These are phyloP conservation scores for Taphrina populina DNA, from an alignment of 1,139 yeast genomes.

Conservation along the genomic window DNA sequence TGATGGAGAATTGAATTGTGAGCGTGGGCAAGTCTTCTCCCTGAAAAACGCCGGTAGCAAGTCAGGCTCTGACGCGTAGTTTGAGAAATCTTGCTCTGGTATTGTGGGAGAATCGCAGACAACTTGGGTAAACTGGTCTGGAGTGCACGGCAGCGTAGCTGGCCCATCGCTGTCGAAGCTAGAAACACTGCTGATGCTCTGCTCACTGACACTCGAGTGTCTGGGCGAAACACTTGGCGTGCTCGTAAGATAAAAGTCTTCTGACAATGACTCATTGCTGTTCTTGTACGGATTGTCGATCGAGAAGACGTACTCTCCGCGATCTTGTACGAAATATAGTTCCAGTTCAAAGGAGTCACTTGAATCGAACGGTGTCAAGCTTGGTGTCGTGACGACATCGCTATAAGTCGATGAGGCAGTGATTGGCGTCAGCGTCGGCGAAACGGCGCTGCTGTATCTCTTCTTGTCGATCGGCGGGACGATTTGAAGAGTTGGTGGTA, in stretches of 20 bases:
- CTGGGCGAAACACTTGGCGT: background rate
- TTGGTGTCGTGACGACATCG: background rate
- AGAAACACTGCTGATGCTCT: background rate
- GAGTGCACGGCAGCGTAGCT: background rate
- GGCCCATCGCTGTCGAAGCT: background rate
- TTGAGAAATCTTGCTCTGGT: background rate
- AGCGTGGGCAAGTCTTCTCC: too few relatives aligned
- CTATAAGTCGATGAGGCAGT: conserved; percentile 5
- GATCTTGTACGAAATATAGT: conserved; percentile 4
- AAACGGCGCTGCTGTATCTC: conserved; percentile 9
- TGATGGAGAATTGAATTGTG: too few relatives aligned
- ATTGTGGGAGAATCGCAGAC: conserved; percentile 7
- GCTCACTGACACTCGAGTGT: background rate
- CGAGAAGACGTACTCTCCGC: conserved; percentile 6
- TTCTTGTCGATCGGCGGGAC: background rate
- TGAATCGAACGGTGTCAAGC: conserved; percentile 3
- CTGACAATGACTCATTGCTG: too few relatives aligned
- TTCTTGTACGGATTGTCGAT: conserved; percentile 1
- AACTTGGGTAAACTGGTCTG: background rate
- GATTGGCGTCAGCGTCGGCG: conserved; percentile 11
- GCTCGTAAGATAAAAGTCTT: too few relatives aligned
- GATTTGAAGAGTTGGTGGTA: conserved; percentile 1
- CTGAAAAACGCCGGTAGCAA: background rate
- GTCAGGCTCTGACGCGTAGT: background rate
- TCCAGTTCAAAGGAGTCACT: conserved; percentile 8